Evolutionary conservation across 139 green algal genomes (phyloP), one percentile per base, ranked within the genome.

Genomic region (Ettlia oleoabundans): DNA sequence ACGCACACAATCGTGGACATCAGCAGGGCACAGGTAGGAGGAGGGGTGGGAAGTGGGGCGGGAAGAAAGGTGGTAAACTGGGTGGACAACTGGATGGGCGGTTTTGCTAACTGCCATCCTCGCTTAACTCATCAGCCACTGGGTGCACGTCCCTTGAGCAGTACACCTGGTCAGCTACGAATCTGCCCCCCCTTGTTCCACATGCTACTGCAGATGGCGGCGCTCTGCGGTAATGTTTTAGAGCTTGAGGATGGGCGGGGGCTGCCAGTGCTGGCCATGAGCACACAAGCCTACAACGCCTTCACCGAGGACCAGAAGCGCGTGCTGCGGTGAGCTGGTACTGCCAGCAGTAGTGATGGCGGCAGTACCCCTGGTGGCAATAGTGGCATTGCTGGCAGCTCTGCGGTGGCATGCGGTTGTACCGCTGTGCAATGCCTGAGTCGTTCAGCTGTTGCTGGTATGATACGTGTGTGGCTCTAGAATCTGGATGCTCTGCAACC

Each of bases 221-320:
- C 79, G 4, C 86, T 99, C 73, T 98, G 94, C 78, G 96, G 96
- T 78, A 99, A 99, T 81, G 93, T 94, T 47, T 82, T 99, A 52
- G 96, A 99, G 92, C 77, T 99, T 70, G 82, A 94, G 81, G 89
- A 96, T 86, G 91, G 90, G 38, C 81, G 87, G 35, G 94, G 94
- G 4, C 83, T 97, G 84, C 96, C 96, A 18, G 88, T 96, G 41
- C 89, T 99, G 88, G 94, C 93, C 41, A 97, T 98, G 93, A 93
- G 86, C 33, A 89, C 88, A 8, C 82, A 80, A 79, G 94, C 96
- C 8, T 94, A 97, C 89, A 91, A 96, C 76, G 94, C 93, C 5
- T 98, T 99, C 85, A 96, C 90, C 0, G 61, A 75, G 1, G 94
- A 98, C 3, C 94, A 98, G 87, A 68, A 68, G 73, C 41, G 26